phyloP scores from a whole-genome alignment of 2,329 filamentous ascomycete species.

The Colletotrichum neosansevieriae region DNA sequence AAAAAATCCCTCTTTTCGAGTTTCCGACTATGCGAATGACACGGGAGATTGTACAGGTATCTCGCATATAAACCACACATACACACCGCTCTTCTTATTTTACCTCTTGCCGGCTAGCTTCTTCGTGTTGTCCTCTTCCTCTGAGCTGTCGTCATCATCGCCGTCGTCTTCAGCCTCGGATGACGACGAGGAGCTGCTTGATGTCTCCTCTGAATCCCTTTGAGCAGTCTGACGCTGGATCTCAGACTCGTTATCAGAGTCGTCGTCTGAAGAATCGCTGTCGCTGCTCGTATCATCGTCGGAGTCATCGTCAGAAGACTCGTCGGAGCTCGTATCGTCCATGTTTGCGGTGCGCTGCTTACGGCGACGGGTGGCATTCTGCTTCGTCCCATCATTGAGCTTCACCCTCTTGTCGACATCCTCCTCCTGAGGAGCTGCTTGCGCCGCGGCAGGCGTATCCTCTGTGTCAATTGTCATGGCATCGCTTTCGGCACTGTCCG shows the following conservation, averaged over 20 bases:
- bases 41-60: conserved; percentile 6
- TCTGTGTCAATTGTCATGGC: conserved; percentile 44
- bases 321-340: conserved; percentile 53
- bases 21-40: conserved; percentile 2
- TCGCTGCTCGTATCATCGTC: conserved; percentile 42
- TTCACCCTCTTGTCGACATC: conserved; percentile 55
- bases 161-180: conserved; percentile 44
- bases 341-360: conserved; percentile 64
- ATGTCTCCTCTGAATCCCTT: conserved; percentile 50
- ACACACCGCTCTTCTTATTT: background rate
- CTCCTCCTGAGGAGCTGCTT: conserved; percentile 41
- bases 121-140: conserved; percentile 43
- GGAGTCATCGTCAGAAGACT: conserved; percentile 45
- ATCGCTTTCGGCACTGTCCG: conserved; percentile 59
- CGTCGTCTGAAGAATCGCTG: conserved; percentile 50
- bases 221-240: conserved; percentile 49
- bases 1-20: conserved; percentile 21
- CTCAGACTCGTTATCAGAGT: conserved; percentile 53
- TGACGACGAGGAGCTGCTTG: conserved; percentile 57
- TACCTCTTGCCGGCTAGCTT: conserved; percentile 17
- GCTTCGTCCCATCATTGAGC: conserved; percentile 61
- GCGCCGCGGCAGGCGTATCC: conserved; percentile 16
- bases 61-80: background rate
- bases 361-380: conserved; percentile 58
- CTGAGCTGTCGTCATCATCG: conserved; percentile 45